Evolutionary conservation across 441 rosid genomes (phyloP), one percentile per base, ranked within the genome.

Genomic region (Adansonia gregorii): DNA sequence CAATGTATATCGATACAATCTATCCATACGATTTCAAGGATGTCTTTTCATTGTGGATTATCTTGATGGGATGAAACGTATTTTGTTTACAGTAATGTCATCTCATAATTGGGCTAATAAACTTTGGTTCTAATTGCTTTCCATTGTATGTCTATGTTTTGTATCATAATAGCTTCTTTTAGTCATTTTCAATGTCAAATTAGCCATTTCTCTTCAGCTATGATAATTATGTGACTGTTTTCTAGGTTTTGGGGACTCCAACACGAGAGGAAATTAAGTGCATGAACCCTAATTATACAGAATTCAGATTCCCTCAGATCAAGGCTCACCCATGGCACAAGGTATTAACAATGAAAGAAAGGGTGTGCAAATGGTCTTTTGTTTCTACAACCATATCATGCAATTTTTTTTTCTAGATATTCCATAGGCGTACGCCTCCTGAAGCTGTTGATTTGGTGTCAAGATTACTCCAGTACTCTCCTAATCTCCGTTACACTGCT

Each of bases 301-400:
- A 95, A 79, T 91, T 88, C 86, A 94, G 92, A 73, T 94, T 94
- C 72, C 98, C 97, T 78, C 98, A 94, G 87, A 94, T 92, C 52
- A 94, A 94, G 82, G 93, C 98, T 81, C 97, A 91, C 81, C 98
- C 97, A 6, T 94, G 98, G 98, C 98, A 93, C 83, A 95, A 95
- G 96, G 99, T 95, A 83, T 54, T 12, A 43, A 19, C 64, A 58
- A 76, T 78, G 11, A 35, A 15, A 49, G 58, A 15, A 58, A 12
- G 27, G 67, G 58, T 76, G 69, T 61, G 52, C 45, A 22, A 27
- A 39, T 46, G 64, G 17, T 63, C 64, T 14, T 59, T 59, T 59
- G 2, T 35, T 71, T 31, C 65, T 2, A 12, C 4, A 2, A 12
- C 12, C 27, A 4, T 31, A 43, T 43, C 39, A 46, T 46, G 22